phyloP scores from a whole-genome alignment of 768 basidiomycete genomes.

The Xerocomellus chrysenteron region DNA sequence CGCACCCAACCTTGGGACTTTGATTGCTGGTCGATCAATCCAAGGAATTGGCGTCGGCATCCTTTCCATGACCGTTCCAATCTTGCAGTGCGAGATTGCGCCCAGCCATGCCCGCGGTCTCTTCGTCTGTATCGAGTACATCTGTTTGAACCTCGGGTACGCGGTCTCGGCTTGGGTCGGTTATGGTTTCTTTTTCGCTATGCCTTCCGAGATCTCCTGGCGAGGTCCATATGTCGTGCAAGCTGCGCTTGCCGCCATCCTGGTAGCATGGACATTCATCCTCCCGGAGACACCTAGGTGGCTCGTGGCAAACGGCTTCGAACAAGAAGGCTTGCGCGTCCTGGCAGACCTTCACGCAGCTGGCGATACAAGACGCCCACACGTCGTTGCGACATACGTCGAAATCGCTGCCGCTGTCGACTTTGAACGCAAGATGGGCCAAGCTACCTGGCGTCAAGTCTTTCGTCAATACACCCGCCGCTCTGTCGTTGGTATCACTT shows the following conservation, averaged over 20 bases:
- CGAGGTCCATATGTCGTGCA: slow-evolving; percentile 56
- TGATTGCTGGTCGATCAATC: slow-evolving; percentile 44
- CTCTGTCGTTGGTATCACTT: slow-evolving; percentile 49
- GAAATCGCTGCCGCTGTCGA: slow-evolving; percentile 42
- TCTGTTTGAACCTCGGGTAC: slow-evolving; percentile 52
- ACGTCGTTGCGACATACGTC: slow-evolving; percentile 44
- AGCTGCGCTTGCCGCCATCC: slow-evolving; percentile 46
- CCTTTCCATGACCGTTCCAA: slow-evolving; percentile 50
- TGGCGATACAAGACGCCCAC: slow-evolving; percentile 44
- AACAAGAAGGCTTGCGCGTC: slow-evolving; percentile 46
- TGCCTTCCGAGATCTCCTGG: slow-evolving; percentile 51
- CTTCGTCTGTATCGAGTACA: slow-evolving; percentile 53
- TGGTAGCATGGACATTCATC: slow-evolving; percentile 47
- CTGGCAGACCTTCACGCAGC: slow-evolving; percentile 58
- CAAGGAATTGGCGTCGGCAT: slow-evolving; percentile 51
- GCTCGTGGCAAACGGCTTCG: slow-evolving; percentile 54
- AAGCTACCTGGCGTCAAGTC: slow-evolving; percentile 49
- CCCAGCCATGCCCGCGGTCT: slow-evolving; percentile 49
- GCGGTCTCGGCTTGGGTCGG: slow-evolving; percentile 50
- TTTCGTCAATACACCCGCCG: slow-evolving; percentile 52
- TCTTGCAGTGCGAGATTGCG: slow-evolving; percentile 50
- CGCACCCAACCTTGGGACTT: slow-evolving; percentile 41
- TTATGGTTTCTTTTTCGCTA: slow-evolving; percentile 48
- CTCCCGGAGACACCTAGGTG: slow-evolving; percentile 55
- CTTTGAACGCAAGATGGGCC: slow-evolving; percentile 39